Evolutionary conservation across 2,329 filamentous ascomycete species (phyloP).

Genomic region (Colletotrichum tanaceti): DNA sequence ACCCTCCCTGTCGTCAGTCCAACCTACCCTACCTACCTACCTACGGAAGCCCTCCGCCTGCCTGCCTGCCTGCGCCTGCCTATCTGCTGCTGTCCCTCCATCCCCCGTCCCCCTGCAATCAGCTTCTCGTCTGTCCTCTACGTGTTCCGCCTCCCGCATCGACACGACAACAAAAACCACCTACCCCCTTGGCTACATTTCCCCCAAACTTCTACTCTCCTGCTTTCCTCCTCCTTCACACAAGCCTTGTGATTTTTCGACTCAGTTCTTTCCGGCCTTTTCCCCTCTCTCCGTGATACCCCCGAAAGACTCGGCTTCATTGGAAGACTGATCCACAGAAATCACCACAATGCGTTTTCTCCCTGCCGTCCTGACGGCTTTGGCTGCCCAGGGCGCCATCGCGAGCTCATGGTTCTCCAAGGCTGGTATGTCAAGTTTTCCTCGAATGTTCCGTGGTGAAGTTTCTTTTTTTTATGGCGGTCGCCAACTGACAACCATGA

Average conservation of each 20-base stretch:
- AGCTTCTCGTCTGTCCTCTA: slow-evolving; percentile 4
- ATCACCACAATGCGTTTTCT: slow-evolving; percentile 80
- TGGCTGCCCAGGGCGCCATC: slow-evolving; percentile 76
- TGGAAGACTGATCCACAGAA: slow-evolving; percentile 32
- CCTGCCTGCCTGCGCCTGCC: background rate
- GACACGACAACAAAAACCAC: slow-evolving; percentile 42
- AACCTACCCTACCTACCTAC: background rate
- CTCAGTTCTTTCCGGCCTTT: slow-evolving; percentile 39
- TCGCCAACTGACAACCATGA: slow-evolving; percentile 29
- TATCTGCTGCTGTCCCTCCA: background rate
- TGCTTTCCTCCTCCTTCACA: slow-evolving; percentile 20
- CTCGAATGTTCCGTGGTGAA: background rate
- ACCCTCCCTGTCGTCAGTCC: slow-evolving; percentile 32
- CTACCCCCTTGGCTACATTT: slow-evolving; percentile 31
- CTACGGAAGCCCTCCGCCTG: slow-evolving; percentile 3
- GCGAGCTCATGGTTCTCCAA: slow-evolving; percentile 89
- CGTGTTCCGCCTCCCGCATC: slow-evolving; percentile 22
- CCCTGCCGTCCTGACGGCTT: slow-evolving; percentile 74
- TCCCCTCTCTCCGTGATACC: slow-evolving; percentile 27
- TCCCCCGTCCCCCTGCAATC: background rate
- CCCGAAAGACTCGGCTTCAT: slow-evolving; percentile 36
- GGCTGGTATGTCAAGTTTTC: slow-evolving; percentile 70
- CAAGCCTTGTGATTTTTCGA: slow-evolving; percentile 37
- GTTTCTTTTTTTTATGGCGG: slow-evolving; percentile 5
- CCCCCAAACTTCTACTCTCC: slow-evolving; percentile 13